Base-by-base conservation (phyloP, 305 asterid species). In the Rubia peregrina region DNA sequence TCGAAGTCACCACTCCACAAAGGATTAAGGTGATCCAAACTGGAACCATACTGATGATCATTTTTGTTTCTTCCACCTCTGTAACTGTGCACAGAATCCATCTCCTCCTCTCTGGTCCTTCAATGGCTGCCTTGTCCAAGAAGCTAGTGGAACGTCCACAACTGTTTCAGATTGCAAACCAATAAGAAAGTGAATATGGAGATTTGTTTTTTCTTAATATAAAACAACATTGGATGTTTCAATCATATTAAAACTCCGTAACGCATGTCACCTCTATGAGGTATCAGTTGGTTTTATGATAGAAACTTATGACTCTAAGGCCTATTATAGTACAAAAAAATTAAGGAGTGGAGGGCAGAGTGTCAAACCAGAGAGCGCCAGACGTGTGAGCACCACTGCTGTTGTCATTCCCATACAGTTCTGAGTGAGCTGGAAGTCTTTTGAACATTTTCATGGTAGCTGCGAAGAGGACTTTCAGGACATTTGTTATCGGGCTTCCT, bases 21-120 rank as follows among this genome's bases (percentile, higher is more conserved):
- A 77, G 38, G 41, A 85, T 48, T 74, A 85, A 77, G 69, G 87
- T 83, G 7, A 76, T 38, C 79, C 83, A 81, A 82, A 85, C 81
- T 21, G 88, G 89, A 9, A 84, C 4, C 85, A 84, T 82, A 3
- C 82, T 53, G 26, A 68, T 46, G 44, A 44, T 49, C 7, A 68
- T 43, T 70, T 79, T 75, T 40, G 80, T 69, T 68, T 79, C 83
- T 67, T 79, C 80, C 4, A 72, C 80, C 65, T 79, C 64, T 14
- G 73, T 49, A 11, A 71, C 80, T 5, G 72, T 72, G 63, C 80
- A 79, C 2, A 75, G 57, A 38, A 48, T 51, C 80, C 80, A 79
- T 8, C 19, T 71, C 17, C 41, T 68, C 11, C 10, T 53, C 65
- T 7, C 41, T 36, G 65, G 64, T 16, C 69, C 74, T 59, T 14